Conservation (phyloP, 2,329 filamentous ascomycete species). For the Trichophyton simii region DNA sequence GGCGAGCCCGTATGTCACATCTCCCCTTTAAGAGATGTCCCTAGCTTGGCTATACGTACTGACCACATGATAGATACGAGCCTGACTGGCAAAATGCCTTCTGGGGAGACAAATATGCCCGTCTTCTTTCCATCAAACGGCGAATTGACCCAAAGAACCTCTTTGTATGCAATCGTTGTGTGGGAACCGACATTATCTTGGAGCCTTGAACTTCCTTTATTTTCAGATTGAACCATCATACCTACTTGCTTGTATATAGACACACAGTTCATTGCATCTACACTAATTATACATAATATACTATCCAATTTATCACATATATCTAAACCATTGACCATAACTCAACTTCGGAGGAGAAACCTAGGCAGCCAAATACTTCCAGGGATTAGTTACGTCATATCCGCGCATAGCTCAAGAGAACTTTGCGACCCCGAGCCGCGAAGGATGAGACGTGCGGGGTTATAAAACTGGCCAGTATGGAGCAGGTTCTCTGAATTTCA, state of each 20-base stretch:
- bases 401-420: too few relatives aligned
- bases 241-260: background rate
- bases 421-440: too few relatives aligned
- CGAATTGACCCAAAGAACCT: slow-evolving; percentile 37
- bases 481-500: too few relatives aligned
- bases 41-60: background rate
- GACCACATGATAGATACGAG: slow-evolving; percentile 16
- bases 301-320: too few relatives aligned
- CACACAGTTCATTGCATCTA: background rate
- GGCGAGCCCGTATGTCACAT: slow-evolving; percentile 13
- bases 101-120: slow-evolving; percentile 32
- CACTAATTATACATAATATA: too few relatives aligned
- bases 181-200: slow-evolving; percentile 27
- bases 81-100: slow-evolving; percentile 21
- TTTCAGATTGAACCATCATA: background rate
- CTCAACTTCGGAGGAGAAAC: too few relatives aligned
- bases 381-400: too few relatives aligned
- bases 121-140: slow-evolving; percentile 35
- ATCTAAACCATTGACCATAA: too few relatives aligned
- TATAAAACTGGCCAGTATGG: too few relatives aligned
- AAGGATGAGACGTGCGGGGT: too few relatives aligned
- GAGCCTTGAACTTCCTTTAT: slow-evolving; percentile 12
- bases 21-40: background rate
- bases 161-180: slow-evolving; percentile 39
- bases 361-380: too few relatives aligned